Conservation (phyloP, 345 rosid genomes). For the Citrus trifoliata region DNA sequence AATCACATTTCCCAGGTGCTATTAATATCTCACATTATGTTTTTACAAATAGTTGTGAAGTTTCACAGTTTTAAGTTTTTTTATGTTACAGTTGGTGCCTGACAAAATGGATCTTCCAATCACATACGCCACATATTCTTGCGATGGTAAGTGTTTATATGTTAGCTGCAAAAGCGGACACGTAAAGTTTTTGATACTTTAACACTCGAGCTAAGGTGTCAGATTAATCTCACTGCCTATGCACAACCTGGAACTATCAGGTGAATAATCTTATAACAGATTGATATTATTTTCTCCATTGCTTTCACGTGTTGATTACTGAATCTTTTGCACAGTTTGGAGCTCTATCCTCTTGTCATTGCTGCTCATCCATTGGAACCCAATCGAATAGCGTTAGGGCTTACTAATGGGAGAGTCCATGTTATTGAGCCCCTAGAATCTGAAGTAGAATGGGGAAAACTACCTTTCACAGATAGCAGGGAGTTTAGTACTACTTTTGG, state of each 20-base stretch:
- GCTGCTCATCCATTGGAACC: slow-evolving; percentile 42
- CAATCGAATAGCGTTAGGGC: slow-evolving; percentile 41
- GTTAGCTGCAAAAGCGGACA: slow-evolving; percentile 13
- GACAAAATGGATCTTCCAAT: slow-evolving; percentile 1
- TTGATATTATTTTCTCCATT: not conserved
- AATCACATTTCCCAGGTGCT: slow-evolving; percentile 8
- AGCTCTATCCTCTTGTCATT: slow-evolving; percentile 34
- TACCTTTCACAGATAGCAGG: not conserved
- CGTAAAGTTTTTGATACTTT: slow-evolving; percentile 2
- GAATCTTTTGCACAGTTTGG: slow-evolving; percentile 17
- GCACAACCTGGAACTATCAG: not conserved
- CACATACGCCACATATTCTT: slow-evolving; percentile 15
- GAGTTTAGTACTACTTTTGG: not conserved
- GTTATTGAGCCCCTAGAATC: slow-evolving; percentile 37
- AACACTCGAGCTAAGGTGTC: not conserved
- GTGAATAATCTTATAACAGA: not conserved
- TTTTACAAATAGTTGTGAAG: not conserved
- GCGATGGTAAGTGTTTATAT: slow-evolving; percentile 4
- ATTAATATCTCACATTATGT: not conserved
- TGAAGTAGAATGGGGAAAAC: slow-evolving; percentile 41
- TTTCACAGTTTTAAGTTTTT: not conserved
- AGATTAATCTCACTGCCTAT: slow-evolving; percentile 10
- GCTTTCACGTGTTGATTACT: not conserved
- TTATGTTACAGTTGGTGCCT: slow-evolving; percentile 4
- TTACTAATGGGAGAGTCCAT: slow-evolving; percentile 38